These are phyloP conservation scores for Kregervanrija delftensis DNA, from an alignment of 805 yeast genomes.

Conservation along the genomic window DNA sequence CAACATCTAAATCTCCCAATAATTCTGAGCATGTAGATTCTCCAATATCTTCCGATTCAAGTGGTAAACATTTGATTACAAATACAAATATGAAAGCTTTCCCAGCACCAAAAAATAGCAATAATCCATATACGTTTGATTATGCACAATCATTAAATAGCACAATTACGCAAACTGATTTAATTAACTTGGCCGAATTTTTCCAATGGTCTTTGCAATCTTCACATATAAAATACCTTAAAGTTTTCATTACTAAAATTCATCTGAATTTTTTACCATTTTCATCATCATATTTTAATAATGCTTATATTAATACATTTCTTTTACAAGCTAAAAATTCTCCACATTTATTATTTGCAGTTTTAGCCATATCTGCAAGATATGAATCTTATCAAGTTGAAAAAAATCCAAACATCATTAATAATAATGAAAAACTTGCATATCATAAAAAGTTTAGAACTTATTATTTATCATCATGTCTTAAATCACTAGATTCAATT, in stretches of 20 bases:
- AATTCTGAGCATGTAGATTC: too few relatives aligned
- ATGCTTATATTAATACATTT: slow-evolving; percentile 27
- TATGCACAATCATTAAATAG: slow-evolving; percentile 23
- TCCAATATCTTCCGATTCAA: not conserved
- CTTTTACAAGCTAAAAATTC: slow-evolving; percentile 36
- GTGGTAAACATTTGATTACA: not conserved
- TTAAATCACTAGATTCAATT: slow-evolving; percentile 50
- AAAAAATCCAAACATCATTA: slow-evolving; percentile 9
- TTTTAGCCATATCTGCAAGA: slow-evolving; percentile 67
- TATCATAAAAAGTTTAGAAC: slow-evolving; percentile 55
- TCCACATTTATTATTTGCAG: slow-evolving; percentile 60
- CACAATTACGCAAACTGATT: slow-evolving; percentile 21
- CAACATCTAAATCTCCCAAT: slow-evolving; percentile 5
- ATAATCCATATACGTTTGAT: slow-evolving; percentile 13
- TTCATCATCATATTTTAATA: slow-evolving; percentile 27
- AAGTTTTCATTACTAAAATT: slow-evolving; percentile 28
- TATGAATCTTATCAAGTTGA: slow-evolving; percentile 30
- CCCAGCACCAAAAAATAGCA: slow-evolving; percentile 3
- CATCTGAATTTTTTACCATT: slow-evolving; percentile 31
- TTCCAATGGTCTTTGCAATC: slow-evolving; percentile 27
- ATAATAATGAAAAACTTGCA: slow-evolving; percentile 16
- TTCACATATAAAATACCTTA: slow-evolving; percentile 27
- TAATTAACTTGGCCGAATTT: slow-evolving; percentile 22
- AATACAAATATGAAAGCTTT: slow-evolving; percentile 4
- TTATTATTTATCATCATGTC: slow-evolving; percentile 57